Evolutionary conservation across 2,329 filamentous ascomycete species (phyloP).

Genomic region (Teratosphaeria zuluensis): DNA sequence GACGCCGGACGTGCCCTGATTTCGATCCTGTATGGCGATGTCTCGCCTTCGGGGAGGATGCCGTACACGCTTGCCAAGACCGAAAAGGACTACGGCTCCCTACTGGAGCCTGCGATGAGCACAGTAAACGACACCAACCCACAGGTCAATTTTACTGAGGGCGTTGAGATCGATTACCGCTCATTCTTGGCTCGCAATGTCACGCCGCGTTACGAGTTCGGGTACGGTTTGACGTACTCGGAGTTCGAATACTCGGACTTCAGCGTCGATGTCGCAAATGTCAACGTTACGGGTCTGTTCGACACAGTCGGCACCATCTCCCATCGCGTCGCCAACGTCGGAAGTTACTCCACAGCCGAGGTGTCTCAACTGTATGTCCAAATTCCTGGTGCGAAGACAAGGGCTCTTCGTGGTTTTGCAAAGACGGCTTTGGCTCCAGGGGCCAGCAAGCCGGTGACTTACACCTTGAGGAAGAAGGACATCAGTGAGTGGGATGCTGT

Average conservation of each 20-base stretch:
- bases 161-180: conserved; percentile 76
- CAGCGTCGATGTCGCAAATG: conserved; percentile 36
- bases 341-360: conserved; percentile 41
- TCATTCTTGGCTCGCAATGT: conserved; percentile 58
- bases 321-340: conserved; percentile 54
- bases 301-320: conserved; percentile 48
- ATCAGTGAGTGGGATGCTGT: conserved; percentile 15
- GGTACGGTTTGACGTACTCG: conserved; percentile 71
- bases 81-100: conserved; percentile 18
- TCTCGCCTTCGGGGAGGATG: conserved; percentile 20
- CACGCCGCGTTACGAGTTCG: conserved; percentile 70
- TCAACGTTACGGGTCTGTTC: conserved; percentile 53
- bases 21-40: conserved; percentile 20
- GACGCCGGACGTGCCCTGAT: conserved; percentile 18
- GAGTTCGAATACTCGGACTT: conserved; percentile 62
- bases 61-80: conserved; percentile 23
- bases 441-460: conserved; percentile 8
- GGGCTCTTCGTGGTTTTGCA: conserved; percentile 30
- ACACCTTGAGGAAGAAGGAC: conserved; percentile 12
- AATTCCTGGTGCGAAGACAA: conserved; percentile 20
- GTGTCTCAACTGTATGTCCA: conserved; percentile 46
- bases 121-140: conserved; percentile 43
- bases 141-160: conserved; percentile 66
- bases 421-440: conserved; percentile 23
- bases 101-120: conserved; percentile 8